Conservation (phyloP, 1,284 basidiomycete genomes). For the Termitomyces sp. region DNA sequence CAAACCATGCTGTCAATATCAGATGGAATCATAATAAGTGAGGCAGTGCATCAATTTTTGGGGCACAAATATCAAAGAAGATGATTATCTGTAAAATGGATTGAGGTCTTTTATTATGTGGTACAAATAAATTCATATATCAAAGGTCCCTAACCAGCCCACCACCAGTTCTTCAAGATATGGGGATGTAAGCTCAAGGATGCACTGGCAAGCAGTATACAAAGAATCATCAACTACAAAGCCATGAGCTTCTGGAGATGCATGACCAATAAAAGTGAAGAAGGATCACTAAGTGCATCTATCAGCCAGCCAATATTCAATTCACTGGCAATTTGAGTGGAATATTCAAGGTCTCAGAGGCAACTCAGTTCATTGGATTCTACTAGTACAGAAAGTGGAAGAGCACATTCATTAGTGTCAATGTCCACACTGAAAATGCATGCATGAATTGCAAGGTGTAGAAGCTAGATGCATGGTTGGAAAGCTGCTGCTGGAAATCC, state of each 20-base stretch:
- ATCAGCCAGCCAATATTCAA: not conserved
- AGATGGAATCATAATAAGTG: not conserved
- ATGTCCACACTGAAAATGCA: not conserved
- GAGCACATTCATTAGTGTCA: not conserved
- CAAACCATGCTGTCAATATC: not conserved
- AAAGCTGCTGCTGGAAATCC: not conserved
- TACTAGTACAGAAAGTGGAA: not conserved
- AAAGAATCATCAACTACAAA: not conserved
- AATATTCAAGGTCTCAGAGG: not conserved
- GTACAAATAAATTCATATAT: not conserved
- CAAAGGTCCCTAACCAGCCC: not conserved
- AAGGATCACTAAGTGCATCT: not conserved
- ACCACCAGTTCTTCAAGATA: not conserved
- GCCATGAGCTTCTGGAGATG: not conserved
- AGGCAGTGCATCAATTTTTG: not conserved
- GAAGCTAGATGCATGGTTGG: not conserved
- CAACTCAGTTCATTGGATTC: not conserved
- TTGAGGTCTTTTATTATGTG: no score
- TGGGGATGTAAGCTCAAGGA: not conserved
- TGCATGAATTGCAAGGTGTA: fast-evolving
- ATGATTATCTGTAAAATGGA: not conserved
- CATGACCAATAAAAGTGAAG: not conserved
- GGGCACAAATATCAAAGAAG: not conserved
- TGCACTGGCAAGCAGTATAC: not conserved
- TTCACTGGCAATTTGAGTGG: not conserved